Percentiles rank a stretch among this genome's conserved stretches.
phyloP scores from a whole-genome alignment of 2,329 filamentous ascomycete species.

The Botryotinia globosa region DNA sequence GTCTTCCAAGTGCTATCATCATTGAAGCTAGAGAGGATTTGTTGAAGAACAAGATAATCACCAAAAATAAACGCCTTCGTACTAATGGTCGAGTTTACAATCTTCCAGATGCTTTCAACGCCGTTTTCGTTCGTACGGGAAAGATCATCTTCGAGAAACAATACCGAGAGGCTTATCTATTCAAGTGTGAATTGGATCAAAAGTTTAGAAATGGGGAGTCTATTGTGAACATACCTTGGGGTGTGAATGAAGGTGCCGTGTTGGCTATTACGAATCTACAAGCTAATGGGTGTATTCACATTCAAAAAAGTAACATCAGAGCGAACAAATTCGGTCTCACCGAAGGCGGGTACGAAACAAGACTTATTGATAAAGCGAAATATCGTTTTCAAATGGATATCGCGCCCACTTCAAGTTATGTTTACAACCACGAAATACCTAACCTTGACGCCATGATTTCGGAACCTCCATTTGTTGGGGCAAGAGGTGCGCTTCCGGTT shows the following conservation, averaged over 20 bases:
- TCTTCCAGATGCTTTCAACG: constrained; percentile 19
- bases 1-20: constrained; percentile 23
- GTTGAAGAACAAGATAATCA: constrained; percentile 42
- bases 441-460: constrained; percentile 41
- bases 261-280: constrained; percentile 67
- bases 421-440: constrained; percentile 51
- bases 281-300: constrained; percentile 53
- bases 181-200: constrained; percentile 59
- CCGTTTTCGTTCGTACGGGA: constrained; percentile 51
- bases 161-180: constrained; percentile 55
- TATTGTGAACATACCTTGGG: constrained; percentile 32
- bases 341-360: constrained; percentile 68
- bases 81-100: constrained; percentile 57
- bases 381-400: constrained; percentile 63
- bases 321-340: constrained; percentile 67
- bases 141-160: constrained; percentile 55
- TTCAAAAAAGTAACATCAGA: constrained; percentile 55
- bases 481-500: constrained; percentile 56
- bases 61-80: constrained; percentile 58
- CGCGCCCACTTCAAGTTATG: constrained; percentile 56
- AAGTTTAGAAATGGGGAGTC: constrained; percentile 40
- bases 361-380: constrained; percentile 63
- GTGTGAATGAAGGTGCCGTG: constrained; percentile 60
- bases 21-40: constrained; percentile 31
- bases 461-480: constrained; percentile 43